Evolutionary conservation across 345 rosid genomes (phyloP).

Genomic region (thale cress (Arabidopsis thaliana)): DNA sequence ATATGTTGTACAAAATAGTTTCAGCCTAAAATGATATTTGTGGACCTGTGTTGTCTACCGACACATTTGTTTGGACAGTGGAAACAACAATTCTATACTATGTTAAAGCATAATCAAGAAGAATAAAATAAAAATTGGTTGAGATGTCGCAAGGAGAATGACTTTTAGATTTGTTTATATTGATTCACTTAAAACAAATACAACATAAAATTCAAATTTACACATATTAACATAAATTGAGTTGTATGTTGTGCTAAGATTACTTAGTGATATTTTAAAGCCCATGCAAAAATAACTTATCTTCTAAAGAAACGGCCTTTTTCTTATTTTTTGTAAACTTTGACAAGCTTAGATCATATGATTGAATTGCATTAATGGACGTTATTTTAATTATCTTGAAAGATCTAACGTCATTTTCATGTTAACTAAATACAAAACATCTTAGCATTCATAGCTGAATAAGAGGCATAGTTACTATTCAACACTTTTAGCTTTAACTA

Average conservation of each 20-base stretch:
- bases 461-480: not conserved
- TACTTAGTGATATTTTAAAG: not conserved
- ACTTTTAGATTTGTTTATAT: not conserved
- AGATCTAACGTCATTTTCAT: conserved; percentile 16
- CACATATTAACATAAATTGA: not conserved
- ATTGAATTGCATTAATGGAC: conserved; percentile 12
- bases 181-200: not conserved
- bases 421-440: not conserved
- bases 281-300: not conserved
- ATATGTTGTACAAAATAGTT: not conserved
- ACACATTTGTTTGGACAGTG: not conserved
- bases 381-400: not conserved
- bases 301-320: no score
- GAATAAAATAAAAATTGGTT: not conserved
- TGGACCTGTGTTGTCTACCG: not conserved
- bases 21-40: not conserved
- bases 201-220: not conserved
- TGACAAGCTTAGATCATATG: not conserved
- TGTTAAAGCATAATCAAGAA: not conserved
- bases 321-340: not conserved
- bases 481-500: not conserved
- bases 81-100: not conserved
- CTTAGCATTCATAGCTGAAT: not conserved
- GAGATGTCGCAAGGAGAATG: not conserved
- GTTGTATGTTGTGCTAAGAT: not conserved